A percentile compares a stretch with the other conserved stretches of the same genome.
phyloP scores from a whole-genome alignment of 129 eudicot genomes.

The Chrysanthemum lavandulifolium region DNA sequence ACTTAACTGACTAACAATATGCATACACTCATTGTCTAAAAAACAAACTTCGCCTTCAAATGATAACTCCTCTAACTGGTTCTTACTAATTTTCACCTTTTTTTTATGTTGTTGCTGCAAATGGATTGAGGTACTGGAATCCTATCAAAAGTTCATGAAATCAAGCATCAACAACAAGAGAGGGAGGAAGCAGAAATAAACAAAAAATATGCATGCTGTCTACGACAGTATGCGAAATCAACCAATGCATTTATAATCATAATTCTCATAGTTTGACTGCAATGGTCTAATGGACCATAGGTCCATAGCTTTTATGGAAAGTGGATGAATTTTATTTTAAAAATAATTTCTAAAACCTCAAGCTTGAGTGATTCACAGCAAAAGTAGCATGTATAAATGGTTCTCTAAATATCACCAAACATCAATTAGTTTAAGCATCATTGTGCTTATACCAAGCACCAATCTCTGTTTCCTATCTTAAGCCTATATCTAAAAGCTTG shows the following conservation, averaged over 20 bases:
- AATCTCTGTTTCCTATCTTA: no score
- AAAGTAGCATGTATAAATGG: constrained; percentile 16
- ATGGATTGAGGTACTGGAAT: no score
- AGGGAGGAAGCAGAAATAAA: no score
- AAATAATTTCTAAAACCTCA: constrained; percentile 4
- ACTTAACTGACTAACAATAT: no score
- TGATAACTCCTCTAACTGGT: no score
- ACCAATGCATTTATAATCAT: constrained; percentile 1
- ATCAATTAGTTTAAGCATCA: constrained; percentile 10
- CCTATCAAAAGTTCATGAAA: no score
- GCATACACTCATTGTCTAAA: no score
- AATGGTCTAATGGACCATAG: neutral
- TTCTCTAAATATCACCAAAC: constrained; percentile 27
- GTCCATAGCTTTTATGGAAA: constrained; percentile 7
- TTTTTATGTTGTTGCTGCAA: no score
- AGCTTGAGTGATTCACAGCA: constrained; percentile 23
- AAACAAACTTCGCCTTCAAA: no score
- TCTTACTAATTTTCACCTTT: no score
- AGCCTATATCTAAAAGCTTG: constrained; percentile 8
- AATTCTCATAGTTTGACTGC: constrained; percentile 6
- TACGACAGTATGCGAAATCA: neutral
- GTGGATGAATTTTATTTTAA: neutral
- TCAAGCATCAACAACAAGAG: no score
- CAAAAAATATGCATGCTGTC: no score
- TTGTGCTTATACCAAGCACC: neutral